These are phyloP conservation scores for Catunica adiposa DNA, from an alignment of 2,329 filamentous ascomycete genomes.

Conservation along the genomic window DNA sequence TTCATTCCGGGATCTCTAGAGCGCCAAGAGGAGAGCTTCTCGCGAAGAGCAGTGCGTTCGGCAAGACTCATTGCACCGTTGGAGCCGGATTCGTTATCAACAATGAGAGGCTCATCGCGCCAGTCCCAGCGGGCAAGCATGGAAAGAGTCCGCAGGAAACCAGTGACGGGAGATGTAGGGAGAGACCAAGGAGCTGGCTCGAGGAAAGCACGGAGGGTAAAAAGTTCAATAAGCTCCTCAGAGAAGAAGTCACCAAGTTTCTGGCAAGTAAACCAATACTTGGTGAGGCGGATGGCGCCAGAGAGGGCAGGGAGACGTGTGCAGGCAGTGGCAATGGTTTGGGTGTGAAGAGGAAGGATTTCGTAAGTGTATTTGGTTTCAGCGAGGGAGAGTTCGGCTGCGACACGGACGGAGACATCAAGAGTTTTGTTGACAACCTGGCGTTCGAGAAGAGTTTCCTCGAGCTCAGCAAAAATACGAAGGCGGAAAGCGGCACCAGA, in stretches of 20 bases:
- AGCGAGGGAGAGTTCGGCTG: conserved; percentile 52
- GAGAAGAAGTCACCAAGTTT: conserved; percentile 60
- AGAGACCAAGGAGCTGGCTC: conserved; percentile 64
- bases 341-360: conserved; percentile 61
- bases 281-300: conserved; percentile 65
- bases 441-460: conserved; percentile 65
- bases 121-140: conserved; percentile 85
- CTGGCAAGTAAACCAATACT: conserved; percentile 78
- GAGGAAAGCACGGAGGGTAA: conserved; percentile 63
- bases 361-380: conserved; percentile 55
- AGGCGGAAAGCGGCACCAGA: conserved; percentile 62
- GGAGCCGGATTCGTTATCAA: conserved; percentile 41
- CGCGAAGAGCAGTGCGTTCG: conserved; percentile 46
- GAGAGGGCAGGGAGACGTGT: conserved; percentile 69
- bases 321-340: conserved; percentile 63
- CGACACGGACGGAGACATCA: conserved; percentile 48
- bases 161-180: conserved; percentile 61
- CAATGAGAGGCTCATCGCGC: conserved; percentile 63
- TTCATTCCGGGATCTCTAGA: conserved; percentile 82
- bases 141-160: conserved; percentile 64
- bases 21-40: conserved; percentile 67
- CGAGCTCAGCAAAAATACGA: conserved; percentile 76
- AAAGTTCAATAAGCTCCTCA: conserved; percentile 69
- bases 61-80: conserved; percentile 31
- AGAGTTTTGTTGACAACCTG: conserved; percentile 57